Evolutionary conservation across 202 grass and related monocot genomes (phyloP).

Genomic region (Sporobolus alterniflorus): DNA sequence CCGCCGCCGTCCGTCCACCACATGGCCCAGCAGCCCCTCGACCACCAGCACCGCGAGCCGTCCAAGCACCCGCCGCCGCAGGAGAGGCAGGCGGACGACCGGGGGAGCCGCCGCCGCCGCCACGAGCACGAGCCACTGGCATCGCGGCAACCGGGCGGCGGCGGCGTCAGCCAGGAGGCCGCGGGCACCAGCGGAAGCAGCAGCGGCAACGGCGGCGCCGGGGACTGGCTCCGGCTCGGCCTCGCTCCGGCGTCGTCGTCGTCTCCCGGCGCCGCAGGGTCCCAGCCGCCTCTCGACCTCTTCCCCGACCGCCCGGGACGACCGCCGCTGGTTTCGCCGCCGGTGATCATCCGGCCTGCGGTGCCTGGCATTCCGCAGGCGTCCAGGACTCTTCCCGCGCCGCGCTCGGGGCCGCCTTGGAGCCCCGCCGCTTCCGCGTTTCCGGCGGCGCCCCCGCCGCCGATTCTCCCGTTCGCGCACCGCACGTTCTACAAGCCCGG

Average conservation of each 20-base stretch:
- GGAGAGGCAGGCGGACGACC: neutral
- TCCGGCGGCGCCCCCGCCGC: neutral
- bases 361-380: conserved; percentile 52
- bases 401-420: conserved; percentile 37
- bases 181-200: conserved; percentile 44
- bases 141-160: neutral
- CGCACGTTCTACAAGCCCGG: conserved; percentile 33
- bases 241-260: conserved; percentile 21
- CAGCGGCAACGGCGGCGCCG: neutral
- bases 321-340: neutral
- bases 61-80: neutral
- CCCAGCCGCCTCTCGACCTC: conserved; percentile 5
- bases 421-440: neutral
- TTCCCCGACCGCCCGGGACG: neutral
- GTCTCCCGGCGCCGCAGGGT: neutral
- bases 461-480: conserved; percentile 34
- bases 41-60: conserved; percentile 21
- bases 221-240: conserved; percentile 69
- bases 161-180: neutral
- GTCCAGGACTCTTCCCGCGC: conserved; percentile 17
- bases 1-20: neutral
- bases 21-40: conserved; percentile 62
- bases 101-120: no score
- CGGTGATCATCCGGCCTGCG: neutral
- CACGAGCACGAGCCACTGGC: neutral